phyloP scores from a whole-genome alignment of 805 yeast species.

The Komagataella populi region DNA sequence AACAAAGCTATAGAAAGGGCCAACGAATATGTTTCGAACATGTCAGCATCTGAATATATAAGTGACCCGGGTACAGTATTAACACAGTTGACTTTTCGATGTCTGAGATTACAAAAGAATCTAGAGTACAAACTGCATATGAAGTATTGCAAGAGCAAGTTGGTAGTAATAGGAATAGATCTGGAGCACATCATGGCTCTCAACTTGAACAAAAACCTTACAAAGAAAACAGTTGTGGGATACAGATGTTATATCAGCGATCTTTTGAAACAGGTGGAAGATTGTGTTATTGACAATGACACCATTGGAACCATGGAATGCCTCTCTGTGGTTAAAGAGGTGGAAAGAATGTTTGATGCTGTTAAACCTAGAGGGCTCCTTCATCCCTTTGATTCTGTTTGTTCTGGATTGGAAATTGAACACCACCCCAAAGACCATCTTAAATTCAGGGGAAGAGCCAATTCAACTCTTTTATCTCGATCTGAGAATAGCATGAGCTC shows the following conservation, averaged over 20 bases:
- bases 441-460: not conserved
- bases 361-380: constrained; percentile 13
- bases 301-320: constrained; percentile 51
- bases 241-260: constrained; percentile 49
- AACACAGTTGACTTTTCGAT: constrained; percentile 28
- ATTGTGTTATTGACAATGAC: constrained; percentile 38
- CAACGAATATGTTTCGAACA: constrained; percentile 24
- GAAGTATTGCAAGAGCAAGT: constrained; percentile 50
- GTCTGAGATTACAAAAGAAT: constrained; percentile 34
- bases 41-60: constrained; percentile 31
- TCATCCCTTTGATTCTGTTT: constrained; percentile 1
- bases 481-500: constrained; percentile 14
- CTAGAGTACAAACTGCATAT: constrained; percentile 40
- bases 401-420: not conserved
- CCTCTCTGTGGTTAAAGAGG: constrained; percentile 50
- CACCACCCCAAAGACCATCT: not conserved
- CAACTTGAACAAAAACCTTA: constrained; percentile 15
- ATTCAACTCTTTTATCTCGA: constrained; percentile 7
- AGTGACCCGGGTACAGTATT: constrained; percentile 38
- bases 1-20: constrained; percentile 31
- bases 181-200: constrained; percentile 24
- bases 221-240: constrained; percentile 28
- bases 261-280: constrained; percentile 42
- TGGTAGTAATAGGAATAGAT: constrained; percentile 52
- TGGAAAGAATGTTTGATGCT: constrained; percentile 62